Evolutionary conservation across 1,284 basidiomycete genomes (phyloP).

Genomic region (Cutaneotrichosporon sp.): DNA sequence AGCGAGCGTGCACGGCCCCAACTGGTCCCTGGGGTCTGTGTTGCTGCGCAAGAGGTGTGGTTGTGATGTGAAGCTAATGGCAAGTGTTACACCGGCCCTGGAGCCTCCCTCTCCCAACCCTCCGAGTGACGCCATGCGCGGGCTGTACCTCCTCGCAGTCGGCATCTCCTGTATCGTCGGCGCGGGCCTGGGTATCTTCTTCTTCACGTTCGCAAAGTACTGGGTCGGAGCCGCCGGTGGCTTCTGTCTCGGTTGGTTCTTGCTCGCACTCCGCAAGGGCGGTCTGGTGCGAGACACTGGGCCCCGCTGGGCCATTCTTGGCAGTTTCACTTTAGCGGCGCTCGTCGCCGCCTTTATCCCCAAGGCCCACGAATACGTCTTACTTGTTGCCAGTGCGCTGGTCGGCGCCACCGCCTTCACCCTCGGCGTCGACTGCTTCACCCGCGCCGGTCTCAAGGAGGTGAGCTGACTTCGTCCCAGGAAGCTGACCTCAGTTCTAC

Average conservation of each 20-base stretch:
- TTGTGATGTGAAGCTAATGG: conserved; percentile 10
- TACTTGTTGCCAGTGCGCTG: conserved; percentile 72
- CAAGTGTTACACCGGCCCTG: conserved; percentile 45
- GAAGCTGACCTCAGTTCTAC: conserved; percentile 71
- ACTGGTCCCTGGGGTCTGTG: neutral
- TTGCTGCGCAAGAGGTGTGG: no score
- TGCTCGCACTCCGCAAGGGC: conserved; percentile 78
- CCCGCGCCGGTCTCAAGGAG: conserved; percentile 86
- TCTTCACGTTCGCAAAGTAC: conserved; percentile 80
- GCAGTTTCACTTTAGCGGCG: conserved; percentile 61
- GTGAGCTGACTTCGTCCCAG: conserved; percentile 36
- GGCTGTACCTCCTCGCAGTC: conserved; percentile 84
- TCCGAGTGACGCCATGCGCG: conserved; percentile 73
- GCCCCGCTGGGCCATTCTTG: conserved; percentile 79
- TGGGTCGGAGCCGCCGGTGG: conserved; percentile 87
- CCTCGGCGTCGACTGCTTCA: conserved; percentile 90
- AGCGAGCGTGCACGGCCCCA: conserved; percentile 7
- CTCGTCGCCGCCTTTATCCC: conserved; percentile 67
- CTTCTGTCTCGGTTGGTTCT: conserved; percentile 79
- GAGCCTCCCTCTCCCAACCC: conserved; percentile 69
- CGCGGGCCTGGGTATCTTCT: conserved; percentile 82
- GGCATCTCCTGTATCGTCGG: conserved; percentile 78
- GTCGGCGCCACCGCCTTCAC: conserved; percentile 90
- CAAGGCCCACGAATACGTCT: conserved; percentile 73
- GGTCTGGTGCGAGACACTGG: conserved; percentile 78